Conservation (phyloP, 1,284 basidiomycete genomes). For the Vanrija pseudolonga region DNA sequence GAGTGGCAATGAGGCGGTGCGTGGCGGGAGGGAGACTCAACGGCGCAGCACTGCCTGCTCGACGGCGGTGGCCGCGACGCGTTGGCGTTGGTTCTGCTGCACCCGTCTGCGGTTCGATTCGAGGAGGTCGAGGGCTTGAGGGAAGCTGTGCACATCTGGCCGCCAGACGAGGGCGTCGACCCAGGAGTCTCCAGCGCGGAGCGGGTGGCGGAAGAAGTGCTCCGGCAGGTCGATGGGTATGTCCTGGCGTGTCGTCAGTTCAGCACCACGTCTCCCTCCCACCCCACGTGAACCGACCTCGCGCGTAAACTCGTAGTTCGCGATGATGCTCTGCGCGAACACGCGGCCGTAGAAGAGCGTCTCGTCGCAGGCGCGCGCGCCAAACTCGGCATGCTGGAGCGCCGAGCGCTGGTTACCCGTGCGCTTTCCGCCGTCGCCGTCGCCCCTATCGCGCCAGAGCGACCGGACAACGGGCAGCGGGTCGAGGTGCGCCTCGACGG, state of each 20-base stretch:
- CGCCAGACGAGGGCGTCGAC: constrained; percentile 4
- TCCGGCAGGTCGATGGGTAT: constrained; percentile 16
- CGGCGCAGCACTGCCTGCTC: too few relatives aligned
- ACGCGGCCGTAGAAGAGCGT: constrained; percentile 33
- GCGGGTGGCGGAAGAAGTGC: constrained; percentile 1
- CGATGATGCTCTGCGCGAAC: constrained; percentile 24
- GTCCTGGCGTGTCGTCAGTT: constrained; percentile 1
- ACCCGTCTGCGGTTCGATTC: too few relatives aligned
- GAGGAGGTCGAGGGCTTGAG: too few relatives aligned
- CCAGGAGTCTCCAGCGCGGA: neutral
- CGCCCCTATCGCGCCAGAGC: neutral
- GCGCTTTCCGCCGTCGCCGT: too few relatives aligned
- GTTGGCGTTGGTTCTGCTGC: too few relatives aligned
- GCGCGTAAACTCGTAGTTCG: constrained; percentile 20
- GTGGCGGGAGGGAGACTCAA: too few relatives aligned
- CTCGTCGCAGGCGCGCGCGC: constrained; percentile 16
- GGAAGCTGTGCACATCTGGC: neutral
- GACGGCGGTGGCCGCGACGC: too few relatives aligned
- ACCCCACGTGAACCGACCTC: constrained; percentile 13
- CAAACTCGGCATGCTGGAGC: constrained; percentile 3
- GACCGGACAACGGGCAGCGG: neutral
- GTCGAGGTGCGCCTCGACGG: constrained; percentile 7
- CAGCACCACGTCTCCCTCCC: neutral
- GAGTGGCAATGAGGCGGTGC: too few relatives aligned
- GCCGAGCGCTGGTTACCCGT: neutral